These are phyloP conservation scores for Tulasnella calospora DNA, from an alignment of 768 basidiomycete genomes.

Conservation along the genomic window DNA sequence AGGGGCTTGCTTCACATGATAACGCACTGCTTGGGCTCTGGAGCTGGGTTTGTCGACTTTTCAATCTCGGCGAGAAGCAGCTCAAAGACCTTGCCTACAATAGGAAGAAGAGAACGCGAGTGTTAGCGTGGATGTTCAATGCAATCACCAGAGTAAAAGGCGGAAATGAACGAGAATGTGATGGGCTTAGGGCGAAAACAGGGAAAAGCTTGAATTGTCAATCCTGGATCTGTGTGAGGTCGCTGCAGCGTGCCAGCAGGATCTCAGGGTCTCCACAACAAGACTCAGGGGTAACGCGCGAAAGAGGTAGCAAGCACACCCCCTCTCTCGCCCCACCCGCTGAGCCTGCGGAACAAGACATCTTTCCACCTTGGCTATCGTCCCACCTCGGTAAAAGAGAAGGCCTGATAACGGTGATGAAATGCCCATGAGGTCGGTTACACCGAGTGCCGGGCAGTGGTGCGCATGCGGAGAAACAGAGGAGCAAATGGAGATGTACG, in stretches of 20 bases:
- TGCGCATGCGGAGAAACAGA: not conserved
- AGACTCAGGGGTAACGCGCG: no score
- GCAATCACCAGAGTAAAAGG: not conserved
- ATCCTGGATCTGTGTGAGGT: no score
- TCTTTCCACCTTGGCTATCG: not conserved
- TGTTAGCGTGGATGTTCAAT: constrained; percentile 7
- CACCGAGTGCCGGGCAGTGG: not conserved
- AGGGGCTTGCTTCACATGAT: constrained; percentile 47
- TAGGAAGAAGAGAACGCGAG: not conserved
- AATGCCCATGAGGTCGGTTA: not conserved
- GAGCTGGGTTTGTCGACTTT: constrained; percentile 48
- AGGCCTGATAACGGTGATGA: not conserved
- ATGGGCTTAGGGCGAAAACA: not conserved
- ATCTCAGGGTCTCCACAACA: no score
- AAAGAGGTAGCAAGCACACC: no score
- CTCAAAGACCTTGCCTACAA: constrained; percentile 76
- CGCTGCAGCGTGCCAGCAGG: no score
- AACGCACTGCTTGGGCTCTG: constrained; percentile 42
- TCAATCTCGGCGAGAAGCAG: constrained; percentile 79
- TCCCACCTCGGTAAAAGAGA: not conserved
- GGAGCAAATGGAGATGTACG: not conserved
- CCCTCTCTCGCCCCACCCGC: no score
- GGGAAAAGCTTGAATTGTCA: not conserved
- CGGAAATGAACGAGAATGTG: constrained; percentile 5
- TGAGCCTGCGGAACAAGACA: not conserved